Percentiles rank a stretch among this genome's conserved stretches.
These are phyloP conservation scores for Pseudoneurospora amorphoporcata DNA, from an alignment of 495 filamentous ascomycete species.

Conservation along the genomic window DNA sequence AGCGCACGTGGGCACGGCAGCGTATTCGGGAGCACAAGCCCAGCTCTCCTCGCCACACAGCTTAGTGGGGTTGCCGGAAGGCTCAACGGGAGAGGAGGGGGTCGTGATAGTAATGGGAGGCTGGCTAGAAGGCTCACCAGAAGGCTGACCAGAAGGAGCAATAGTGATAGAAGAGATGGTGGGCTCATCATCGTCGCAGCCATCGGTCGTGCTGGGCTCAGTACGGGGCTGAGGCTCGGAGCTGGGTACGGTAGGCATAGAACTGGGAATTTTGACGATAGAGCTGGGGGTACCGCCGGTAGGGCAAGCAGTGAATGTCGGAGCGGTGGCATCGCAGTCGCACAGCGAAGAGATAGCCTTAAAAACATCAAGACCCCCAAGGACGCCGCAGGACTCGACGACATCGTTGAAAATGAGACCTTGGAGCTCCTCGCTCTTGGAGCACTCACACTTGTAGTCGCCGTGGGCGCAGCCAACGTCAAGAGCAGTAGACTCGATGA, in stretches of 20 bases:
- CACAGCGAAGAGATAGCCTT: not conserved
- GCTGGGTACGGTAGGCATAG: not conserved
- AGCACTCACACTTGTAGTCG: conserved; percentile 4
- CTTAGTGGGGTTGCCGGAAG: not conserved
- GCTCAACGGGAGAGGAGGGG: not conserved
- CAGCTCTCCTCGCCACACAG: not conserved
- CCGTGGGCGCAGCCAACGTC: not conserved
- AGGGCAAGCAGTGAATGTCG: not conserved
- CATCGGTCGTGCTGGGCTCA: not conserved
- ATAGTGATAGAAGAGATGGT: not conserved
- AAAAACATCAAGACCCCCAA: not conserved
- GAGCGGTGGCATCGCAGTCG: not conserved
- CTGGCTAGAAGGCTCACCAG: not conserved
- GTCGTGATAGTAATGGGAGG: not conserved
- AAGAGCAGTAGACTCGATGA: conserved; percentile 1
- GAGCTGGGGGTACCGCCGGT: not conserved
- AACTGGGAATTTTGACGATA: not conserved
- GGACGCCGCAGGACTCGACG: not conserved
- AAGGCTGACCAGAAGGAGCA: not conserved
- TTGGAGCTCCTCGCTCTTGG: not conserved
- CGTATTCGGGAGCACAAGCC: not conserved
- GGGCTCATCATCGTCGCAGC: not conserved
- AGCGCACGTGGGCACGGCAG: not conserved
- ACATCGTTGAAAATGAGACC: not conserved
- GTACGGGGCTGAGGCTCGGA: not conserved